Evolutionary conservation across 2,329 filamentous ascomycete genomes (phyloP).

Genomic region (Rhinocladiella similis): DNA sequence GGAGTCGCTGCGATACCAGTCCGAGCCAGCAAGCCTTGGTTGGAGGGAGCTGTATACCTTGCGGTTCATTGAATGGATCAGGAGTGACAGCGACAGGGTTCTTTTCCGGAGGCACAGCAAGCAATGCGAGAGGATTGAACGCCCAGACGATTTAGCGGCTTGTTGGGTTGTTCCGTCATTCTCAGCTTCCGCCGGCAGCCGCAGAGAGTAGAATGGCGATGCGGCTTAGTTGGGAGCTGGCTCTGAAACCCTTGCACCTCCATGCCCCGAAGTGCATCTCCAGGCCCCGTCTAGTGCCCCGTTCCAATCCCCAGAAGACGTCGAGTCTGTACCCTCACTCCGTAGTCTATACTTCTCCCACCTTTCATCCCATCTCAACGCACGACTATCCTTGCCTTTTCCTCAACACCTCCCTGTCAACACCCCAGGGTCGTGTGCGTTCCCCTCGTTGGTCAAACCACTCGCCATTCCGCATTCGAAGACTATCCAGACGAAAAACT

Average conservation of each 20-base stretch:
- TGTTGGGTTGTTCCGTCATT: not conserved
- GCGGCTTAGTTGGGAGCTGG: too few relatives aligned
- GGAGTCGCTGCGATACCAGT: too few relatives aligned
- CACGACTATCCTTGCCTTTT: slow-evolving; percentile 1
- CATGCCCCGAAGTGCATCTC: not conserved
- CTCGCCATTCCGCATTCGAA: not conserved
- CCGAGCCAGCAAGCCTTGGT: too few relatives aligned
- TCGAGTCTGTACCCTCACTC: not conserved
- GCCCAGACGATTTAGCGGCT: not conserved
- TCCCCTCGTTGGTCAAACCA: not conserved
- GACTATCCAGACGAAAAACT: not conserved
- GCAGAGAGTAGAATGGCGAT: not conserved
- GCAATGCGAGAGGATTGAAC: not conserved
- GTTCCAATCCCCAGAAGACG: not conserved
- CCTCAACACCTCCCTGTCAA: not conserved
- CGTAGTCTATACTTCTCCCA: not conserved
- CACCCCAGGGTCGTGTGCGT: not conserved
- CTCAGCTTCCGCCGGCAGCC: not conserved
- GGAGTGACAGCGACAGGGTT: too few relatives aligned
- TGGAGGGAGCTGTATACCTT: too few relatives aligned
- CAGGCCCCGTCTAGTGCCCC: not conserved
- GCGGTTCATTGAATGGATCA: too few relatives aligned
- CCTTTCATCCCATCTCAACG: not conserved
- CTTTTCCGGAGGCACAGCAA: too few relatives aligned
- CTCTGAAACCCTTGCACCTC: not conserved